These are phyloP conservation scores for Mycena epipterygia DNA, from an alignment of 768 basidiomycete genomes.

Conservation along the genomic window DNA sequence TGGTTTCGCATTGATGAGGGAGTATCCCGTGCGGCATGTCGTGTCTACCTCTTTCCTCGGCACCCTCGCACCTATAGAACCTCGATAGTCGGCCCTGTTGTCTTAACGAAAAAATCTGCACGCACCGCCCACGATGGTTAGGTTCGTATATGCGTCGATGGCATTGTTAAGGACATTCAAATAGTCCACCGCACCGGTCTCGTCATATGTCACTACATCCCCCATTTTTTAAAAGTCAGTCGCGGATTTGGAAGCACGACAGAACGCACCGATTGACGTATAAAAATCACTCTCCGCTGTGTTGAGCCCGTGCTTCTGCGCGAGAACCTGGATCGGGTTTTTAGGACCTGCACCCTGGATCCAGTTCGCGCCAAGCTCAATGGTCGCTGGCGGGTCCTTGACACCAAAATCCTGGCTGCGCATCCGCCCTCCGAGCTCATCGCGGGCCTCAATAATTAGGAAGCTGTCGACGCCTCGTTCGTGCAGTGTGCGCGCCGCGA, in stretches of 20 bases:
- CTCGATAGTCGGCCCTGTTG: background rate
- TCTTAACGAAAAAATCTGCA: background rate
- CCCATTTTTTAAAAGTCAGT: background rate
- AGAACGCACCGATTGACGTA: conserved; percentile 57
- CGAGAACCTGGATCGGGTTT: conserved; percentile 75
- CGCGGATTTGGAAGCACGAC: conserved; percentile 37
- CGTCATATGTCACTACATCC: conserved; percentile 59
- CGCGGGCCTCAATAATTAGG: conserved; percentile 70
- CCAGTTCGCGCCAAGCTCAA: conserved; percentile 77
- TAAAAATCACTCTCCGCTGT: conserved; percentile 61
- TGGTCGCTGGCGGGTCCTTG: conserved; percentile 46
- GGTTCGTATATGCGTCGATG: conserved; percentile 52
- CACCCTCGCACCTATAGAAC: conserved; percentile 57
- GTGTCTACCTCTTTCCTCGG: conserved; percentile 64
- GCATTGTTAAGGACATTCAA: conserved; percentile 58
- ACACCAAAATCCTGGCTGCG: conserved; percentile 59
- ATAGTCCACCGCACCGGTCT: conserved; percentile 63
- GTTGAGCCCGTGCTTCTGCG: conserved; percentile 65
- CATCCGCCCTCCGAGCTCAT: conserved; percentile 74
- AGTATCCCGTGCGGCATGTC: conserved; percentile 67
- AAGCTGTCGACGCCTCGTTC: conserved; percentile 68
- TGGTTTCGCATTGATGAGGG: conserved; percentile 61
- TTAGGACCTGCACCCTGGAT: conserved; percentile 66
- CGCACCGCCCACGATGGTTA: conserved; percentile 63
- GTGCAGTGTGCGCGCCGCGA: conserved; percentile 73